These are phyloP conservation scores for Lippia alba DNA, from an alignment of 305 asterid genomes.

Conservation along the genomic window DNA sequence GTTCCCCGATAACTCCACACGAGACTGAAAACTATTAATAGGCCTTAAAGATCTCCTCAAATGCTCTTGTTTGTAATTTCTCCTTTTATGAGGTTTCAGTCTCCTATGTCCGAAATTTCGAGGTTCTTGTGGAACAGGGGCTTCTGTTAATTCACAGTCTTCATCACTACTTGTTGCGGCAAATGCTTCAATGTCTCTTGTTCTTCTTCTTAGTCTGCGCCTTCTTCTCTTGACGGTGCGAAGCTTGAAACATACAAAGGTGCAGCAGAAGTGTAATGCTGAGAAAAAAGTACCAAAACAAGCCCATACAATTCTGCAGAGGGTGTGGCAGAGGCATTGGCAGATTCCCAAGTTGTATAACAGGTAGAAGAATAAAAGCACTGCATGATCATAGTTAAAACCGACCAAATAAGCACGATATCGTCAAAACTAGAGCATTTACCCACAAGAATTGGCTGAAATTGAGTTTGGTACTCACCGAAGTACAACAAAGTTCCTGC, in stretches of 20 bases:
- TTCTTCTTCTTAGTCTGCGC: slow-evolving; percentile 36
- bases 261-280: slow-evolving; percentile 55
- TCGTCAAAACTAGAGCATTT: not conserved
- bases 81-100: slow-evolving; percentile 28
- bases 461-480: slow-evolving; percentile 42
- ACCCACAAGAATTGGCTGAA: too few species aligned
- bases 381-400: slow-evolving; percentile 45
- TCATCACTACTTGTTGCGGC: slow-evolving; percentile 40
- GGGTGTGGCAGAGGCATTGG: slow-evolving; percentile 60
- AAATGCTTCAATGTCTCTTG: slow-evolving; percentile 46
- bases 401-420: not conserved
- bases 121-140: slow-evolving; percentile 9
- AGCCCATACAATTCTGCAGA: slow-evolving; percentile 53
- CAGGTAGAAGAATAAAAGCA: slow-evolving; percentile 64
- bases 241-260: slow-evolving; percentile 59
- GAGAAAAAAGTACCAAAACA: slow-evolving; percentile 57
- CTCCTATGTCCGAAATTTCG: slow-evolving; percentile 30
- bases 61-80: slow-evolving; percentile 52
- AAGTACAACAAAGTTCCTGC: slow-evolving; percentile 55
- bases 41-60: slow-evolving; percentile 67
- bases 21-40: slow-evolving; percentile 42
- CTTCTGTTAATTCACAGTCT: slow-evolving; percentile 40
- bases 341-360: slow-evolving; percentile 72
- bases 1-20: slow-evolving; percentile 39
- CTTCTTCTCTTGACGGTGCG: slow-evolving; percentile 39